Base-by-base conservation (phyloP, 2,329 filamentous ascomycete species). In the Atkinsonella texensis region DNA sequence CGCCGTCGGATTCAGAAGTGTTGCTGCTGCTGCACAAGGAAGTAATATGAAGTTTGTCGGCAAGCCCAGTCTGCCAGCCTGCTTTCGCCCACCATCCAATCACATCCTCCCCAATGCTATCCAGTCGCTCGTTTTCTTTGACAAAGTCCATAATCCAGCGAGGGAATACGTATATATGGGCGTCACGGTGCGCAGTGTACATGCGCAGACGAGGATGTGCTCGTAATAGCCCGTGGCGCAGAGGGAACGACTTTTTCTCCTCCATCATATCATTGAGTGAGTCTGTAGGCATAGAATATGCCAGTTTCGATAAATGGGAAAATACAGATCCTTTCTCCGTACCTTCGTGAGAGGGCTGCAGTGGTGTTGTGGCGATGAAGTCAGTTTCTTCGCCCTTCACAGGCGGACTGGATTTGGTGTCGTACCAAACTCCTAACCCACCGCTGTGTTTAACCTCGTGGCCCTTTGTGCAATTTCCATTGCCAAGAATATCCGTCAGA, bases 21-120 rank as follows among this genome's bases (percentile, higher is more conserved):
- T 65, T 49, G 65, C 64, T 53, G 63, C 72, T 62, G 15, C 64
- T 62, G 13, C 77, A 73, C 4, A 91, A 77, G 44, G 84, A 74
- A 48, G 79, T 72, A 49, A 95, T 70, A 1, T 83, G 79, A 8
- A 97, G 75, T 67, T 95, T 96, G 49, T 85, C 80, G 0, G 79
- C 80, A 3, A 96, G 73, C 0, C 88, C 87, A 3, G 79, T 74
- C 66, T 97, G 90, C 93, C 93, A 98, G 51, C 83, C 83, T 1
- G 91, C 83, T 66, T 97, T 97, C 35, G 90, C 88, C 89, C 90
- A 95, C 86, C 88, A 95, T 7, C 90, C 89, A 15, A 97, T 74
- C 6, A 96, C 81, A 62, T 97, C 91, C 65, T 97, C 91, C 33
- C 86, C 87, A 46, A 98, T 83, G 52, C 84, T 94, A 60, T 95